Evolutionary conservation across 345 rosid genomes (phyloP).

Genomic region (Capsella bursapastoris): DNA sequence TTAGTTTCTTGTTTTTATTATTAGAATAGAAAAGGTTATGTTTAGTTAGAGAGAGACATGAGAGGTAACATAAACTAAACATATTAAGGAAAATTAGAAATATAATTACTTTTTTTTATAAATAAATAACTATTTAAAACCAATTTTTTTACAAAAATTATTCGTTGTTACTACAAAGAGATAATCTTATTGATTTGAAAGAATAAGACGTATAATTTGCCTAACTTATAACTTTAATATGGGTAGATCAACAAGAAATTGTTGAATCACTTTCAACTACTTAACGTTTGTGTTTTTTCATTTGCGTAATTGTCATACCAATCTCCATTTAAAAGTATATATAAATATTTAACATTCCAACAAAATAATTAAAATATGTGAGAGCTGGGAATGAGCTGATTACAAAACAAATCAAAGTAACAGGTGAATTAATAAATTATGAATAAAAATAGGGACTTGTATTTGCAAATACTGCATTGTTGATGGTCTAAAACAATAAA

Average conservation of each 20-base stretch:
- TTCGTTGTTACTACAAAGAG: background rate
- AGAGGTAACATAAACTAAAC: conserved; percentile 3
- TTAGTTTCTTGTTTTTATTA: conserved; percentile 16
- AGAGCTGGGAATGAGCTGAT: background rate
- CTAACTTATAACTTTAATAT: background rate
- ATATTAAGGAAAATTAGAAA: background rate
- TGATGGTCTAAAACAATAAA: conserved; percentile 7
- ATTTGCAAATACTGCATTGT: background rate
- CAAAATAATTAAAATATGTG: too few relatives aligned
- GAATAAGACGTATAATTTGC: background rate
- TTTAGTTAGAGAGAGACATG: conserved; percentile 32
- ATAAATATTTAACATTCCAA: too few relatives aligned
- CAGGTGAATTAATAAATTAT: background rate
- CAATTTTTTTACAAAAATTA: background rate
- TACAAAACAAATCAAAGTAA: background rate
- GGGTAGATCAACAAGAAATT: background rate
- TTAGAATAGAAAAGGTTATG: conserved; percentile 36
- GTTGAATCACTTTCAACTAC: background rate
- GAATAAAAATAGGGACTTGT: background rate
- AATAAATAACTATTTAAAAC: background rate
- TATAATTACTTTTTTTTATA: background rate
- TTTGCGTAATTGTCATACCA: too few relatives aligned
- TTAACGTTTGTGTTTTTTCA: too few relatives aligned
- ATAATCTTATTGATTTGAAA: background rate
- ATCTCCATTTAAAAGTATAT: too few relatives aligned